These are phyloP conservation scores for Stagonosporopsis chrysanthemi DNA, from an alignment of 2,329 filamentous ascomycete species.

Conservation along the genomic window DNA sequence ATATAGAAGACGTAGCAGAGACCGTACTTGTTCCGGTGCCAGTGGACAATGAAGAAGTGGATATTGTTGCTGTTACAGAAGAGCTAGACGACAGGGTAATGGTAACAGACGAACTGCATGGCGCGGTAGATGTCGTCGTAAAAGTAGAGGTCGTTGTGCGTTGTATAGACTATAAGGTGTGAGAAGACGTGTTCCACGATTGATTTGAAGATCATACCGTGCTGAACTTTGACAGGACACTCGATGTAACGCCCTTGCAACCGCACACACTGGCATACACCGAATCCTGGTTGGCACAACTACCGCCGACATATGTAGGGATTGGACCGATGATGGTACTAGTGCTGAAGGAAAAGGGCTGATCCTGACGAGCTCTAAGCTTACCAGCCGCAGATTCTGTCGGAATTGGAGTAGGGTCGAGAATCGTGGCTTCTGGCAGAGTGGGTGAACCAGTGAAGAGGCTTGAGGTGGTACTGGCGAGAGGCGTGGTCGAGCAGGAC, in stretches of 20 bases:
- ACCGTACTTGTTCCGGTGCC: not conserved
- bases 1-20: not conserved
- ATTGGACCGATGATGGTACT: slow-evolving; percentile 28
- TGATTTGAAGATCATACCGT: slow-evolving; percentile 25
- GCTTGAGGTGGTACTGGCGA: not conserved
- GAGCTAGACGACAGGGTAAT: slow-evolving; percentile 19
- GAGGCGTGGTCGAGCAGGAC: not conserved
- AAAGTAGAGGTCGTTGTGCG: slow-evolving; percentile 13
- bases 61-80: slow-evolving; percentile 8
- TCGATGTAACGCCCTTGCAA: slow-evolving; percentile 33
- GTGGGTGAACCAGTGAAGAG: not conserved
- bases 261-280: slow-evolving; percentile 39
- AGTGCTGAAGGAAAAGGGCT: slow-evolving; percentile 3
- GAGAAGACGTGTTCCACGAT: not conserved
- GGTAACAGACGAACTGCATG: slow-evolving; percentile 21
- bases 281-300: slow-evolving; percentile 18
- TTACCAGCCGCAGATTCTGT: not conserved
- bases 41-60: slow-evolving; percentile 5
- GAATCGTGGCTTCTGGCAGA: not conserved
- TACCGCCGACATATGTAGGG: slow-evolving; percentile 33
- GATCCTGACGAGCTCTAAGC: slow-evolving; percentile 2
- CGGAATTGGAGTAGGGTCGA: not conserved
- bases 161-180: slow-evolving; percentile 23
- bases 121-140: not conserved
- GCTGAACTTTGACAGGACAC: slow-evolving; percentile 24